These are phyloP conservation scores for Gossypium schwendimanii DNA, from an alignment of 441 rosid genomes.

Conservation along the genomic window DNA sequence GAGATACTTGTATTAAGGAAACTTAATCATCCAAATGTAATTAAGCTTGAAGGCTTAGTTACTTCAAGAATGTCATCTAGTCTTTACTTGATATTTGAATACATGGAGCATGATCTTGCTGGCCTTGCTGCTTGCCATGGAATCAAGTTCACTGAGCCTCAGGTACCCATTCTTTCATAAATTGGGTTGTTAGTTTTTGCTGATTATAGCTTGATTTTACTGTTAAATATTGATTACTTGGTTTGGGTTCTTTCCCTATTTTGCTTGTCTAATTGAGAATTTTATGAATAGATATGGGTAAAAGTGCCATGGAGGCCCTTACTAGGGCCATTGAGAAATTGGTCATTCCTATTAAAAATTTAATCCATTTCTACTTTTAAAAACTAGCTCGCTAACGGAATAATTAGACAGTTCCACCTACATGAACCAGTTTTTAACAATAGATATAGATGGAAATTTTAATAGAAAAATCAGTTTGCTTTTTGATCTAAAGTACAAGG, in stretches of 20 bases:
- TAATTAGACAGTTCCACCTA: too few relatives aligned
- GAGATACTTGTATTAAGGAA: constrained; percentile 68
- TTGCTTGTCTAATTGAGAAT: constrained; percentile 16
- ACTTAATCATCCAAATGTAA: constrained; percentile 76
- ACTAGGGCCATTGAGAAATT: too few relatives aligned
- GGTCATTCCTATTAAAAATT: too few relatives aligned
- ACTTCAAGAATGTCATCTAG: constrained; percentile 81
- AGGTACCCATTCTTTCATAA: constrained; percentile 34
- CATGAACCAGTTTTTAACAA: too few relatives aligned
- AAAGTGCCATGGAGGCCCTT: too few relatives aligned
- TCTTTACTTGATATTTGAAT: constrained; percentile 77
- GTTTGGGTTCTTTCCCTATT: constrained; percentile 15
- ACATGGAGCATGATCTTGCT: constrained; percentile 85
- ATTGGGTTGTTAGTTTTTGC: neutral
- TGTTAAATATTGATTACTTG: neutral
- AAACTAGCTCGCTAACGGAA: too few relatives aligned
- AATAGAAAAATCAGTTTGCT: too few relatives aligned
- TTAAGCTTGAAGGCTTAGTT: constrained; percentile 82
- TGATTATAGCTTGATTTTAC: neutral
- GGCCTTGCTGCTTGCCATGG: constrained; percentile 61
- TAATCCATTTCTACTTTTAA: too few relatives aligned
- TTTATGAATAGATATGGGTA: constrained; percentile 16
- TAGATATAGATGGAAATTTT: too few relatives aligned
- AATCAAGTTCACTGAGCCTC: constrained; percentile 69
- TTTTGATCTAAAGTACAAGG: too few relatives aligned